phyloP scores from a whole-genome alignment of 345 rosid genomes.

The Salix arbutifolia region DNA sequence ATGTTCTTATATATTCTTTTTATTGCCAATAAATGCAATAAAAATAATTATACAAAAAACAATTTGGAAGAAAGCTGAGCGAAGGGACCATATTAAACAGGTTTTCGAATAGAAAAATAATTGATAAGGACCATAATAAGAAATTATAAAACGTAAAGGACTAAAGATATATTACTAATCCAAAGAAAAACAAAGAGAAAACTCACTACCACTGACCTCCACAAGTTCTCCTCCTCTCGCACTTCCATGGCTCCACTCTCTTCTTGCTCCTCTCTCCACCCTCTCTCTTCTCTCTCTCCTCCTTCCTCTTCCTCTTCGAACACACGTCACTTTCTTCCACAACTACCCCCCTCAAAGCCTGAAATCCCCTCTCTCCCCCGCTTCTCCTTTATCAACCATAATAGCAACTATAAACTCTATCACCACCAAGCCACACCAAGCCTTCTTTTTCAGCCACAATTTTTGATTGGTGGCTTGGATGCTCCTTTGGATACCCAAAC shows the following conservation, averaged over 20 bases:
- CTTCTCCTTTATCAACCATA: conserved; percentile 10
- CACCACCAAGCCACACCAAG: conserved; percentile 23
- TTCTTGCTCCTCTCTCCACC: conserved; percentile 2
- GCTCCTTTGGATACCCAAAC: conserved; percentile 72
- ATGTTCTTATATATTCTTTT: too few relatives aligned
- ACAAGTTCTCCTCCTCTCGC: conserved; percentile 19
- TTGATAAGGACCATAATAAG: too few relatives aligned
- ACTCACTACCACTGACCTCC: conserved; percentile 10
- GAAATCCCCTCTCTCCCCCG: conserved; percentile 20
- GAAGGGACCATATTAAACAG: too few relatives aligned
- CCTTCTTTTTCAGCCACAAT: conserved; percentile 45
- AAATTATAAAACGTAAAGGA: too few relatives aligned
- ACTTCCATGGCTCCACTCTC: conserved; percentile 57
- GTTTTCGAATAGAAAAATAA: too few relatives aligned
- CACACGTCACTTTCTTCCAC: conserved; percentile 16
- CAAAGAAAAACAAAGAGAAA: too few relatives aligned
- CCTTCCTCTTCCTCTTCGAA: conserved; percentile 18
- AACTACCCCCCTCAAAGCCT: conserved; percentile 11
- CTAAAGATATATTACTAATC: too few relatives aligned
- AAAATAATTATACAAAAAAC: too few relatives aligned
- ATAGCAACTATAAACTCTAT: conserved; percentile 6
- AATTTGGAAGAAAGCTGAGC: too few relatives aligned
- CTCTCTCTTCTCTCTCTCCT: conserved; percentile 16
- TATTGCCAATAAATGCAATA: too few relatives aligned
- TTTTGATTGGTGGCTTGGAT: conserved; percentile 51